Evolutionary conservation across 202 grass and related monocot species (phyloP), one percentile per base, ranked within the genome.

Genomic region (Schoenoplectus triqueter): DNA sequence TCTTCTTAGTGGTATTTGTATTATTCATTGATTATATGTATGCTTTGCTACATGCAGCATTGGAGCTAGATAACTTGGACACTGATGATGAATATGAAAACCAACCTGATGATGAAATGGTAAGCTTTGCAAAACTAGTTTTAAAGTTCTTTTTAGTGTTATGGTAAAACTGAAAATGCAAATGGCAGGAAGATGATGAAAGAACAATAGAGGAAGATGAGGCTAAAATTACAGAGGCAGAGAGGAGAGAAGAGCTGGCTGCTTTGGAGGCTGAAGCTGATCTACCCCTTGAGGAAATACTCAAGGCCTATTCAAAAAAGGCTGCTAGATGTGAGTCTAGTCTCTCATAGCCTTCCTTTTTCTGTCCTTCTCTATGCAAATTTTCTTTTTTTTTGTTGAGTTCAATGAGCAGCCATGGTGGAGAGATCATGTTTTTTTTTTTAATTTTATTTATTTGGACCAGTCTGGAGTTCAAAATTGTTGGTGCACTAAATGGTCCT

Each of bases 211-310:
- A 96, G 60, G 92, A 91, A 49, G 97, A 99, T 87, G 97, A 99
- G 89, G 97, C 90, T 89, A 90, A 90, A 87, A 96, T 94, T 46
- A 99, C 92, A 1, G 89, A 94, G 66, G 87, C 87, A 69, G 93
- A 99, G 74, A 83, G 90, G 66, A 92, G 80, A 77, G 93, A 95
- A 78, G 97, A 99, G 87, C 78, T 99, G 84, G 84, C 80, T 82
- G 92, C 89, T 88, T 94, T 96, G 82, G 77, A 99, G 79, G 90
- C 86, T 73, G 93, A 99, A 96, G 93, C 92, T 86, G 92, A 96
- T 84, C 80, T 99, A 75, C 92, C 93, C 80, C 85, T 99, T n/a
- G 92, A 92, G 86, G 90, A 89, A 60, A 75, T 99, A 73, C 88
- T 96, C 8, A 92, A 94, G 62, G 72, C 81, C 84, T 94, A 99